phyloP scores from a whole-genome alignment of 345 rosid genomes.

The Toxicodendron radicans region DNA sequence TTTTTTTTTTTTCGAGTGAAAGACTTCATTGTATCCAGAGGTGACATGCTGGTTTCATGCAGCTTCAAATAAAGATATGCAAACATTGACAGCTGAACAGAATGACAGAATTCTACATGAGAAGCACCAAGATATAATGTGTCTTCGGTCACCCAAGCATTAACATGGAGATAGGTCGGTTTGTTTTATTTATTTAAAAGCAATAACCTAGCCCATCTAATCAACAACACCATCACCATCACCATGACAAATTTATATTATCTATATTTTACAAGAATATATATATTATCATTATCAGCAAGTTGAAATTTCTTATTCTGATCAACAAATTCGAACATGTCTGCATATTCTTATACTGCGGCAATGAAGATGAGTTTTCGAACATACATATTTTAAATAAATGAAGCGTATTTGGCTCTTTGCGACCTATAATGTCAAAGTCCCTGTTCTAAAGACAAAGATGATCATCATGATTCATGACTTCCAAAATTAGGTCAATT shows the following conservation, averaged over 20 bases:
- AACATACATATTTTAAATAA: background rate
- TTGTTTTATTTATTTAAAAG: background rate
- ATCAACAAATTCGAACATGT: background rate
- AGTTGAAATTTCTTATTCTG: background rate
- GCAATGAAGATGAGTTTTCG: background rate
- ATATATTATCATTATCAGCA: background rate
- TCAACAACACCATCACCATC: background rate
- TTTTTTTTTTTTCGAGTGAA: background rate
- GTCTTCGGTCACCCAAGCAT: background rate
- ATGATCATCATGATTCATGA: background rate
- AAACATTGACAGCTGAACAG: too few species aligned
- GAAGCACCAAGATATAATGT: too few species aligned
- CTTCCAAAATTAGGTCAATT: too few species aligned
- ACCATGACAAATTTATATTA: background rate
- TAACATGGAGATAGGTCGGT: background rate
- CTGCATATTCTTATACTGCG: background rate
- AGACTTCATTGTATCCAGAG: background rate
- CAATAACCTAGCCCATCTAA: background rate
- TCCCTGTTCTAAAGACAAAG: background rate
- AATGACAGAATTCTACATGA: too few species aligned
- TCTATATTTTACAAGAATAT: background rate
- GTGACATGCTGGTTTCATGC: background rate
- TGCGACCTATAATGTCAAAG: slow-evolving; percentile 1
- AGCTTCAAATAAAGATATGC: background rate
- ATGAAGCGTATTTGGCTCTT: background rate